Conservation (phyloP, 192 early-diverging fungal genomes). For the Dissophora ornata region DNA sequence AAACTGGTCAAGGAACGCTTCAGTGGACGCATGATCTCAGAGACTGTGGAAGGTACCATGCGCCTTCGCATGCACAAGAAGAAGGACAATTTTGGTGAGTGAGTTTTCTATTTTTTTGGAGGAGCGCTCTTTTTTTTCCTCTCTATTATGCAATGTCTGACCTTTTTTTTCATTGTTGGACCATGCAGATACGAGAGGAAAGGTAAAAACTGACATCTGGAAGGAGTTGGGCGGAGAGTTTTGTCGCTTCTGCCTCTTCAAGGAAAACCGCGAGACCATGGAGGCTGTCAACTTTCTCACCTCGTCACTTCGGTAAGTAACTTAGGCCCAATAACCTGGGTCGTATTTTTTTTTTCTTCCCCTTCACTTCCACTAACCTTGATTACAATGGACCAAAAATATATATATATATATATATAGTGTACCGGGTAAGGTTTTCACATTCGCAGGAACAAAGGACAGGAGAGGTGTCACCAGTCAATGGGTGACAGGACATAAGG, state of each 20-base stretch:
- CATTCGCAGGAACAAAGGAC: constrained; percentile 96
- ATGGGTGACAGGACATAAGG: constrained; percentile 73
- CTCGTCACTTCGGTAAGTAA: constrained; percentile 43
- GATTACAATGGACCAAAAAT: too few species aligned
- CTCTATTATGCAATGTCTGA: too few species aligned
- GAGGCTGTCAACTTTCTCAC: constrained; percentile 76
- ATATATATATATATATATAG: constrained; percentile 56
- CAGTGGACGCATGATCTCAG: constrained; percentile 58
- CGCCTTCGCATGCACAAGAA: constrained; percentile 58
- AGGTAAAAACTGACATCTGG: constrained; percentile 57
- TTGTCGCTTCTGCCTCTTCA: constrained; percentile 88
- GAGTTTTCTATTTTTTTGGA: too few species aligned
- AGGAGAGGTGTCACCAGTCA: constrained; percentile 92
- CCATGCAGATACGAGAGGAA: constrained; percentile 36
- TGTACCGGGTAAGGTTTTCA: constrained; percentile 65
- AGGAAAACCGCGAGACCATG: constrained; percentile 95
- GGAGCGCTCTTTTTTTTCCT: neutral
- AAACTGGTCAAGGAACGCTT: constrained; percentile 63
- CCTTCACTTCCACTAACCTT: too few species aligned
- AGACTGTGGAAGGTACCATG: constrained; percentile 58
- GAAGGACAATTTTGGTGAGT: constrained; percentile 45
- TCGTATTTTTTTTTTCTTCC: too few species aligned
- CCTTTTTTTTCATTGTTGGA: neutral
- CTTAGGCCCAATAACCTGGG: too few species aligned
- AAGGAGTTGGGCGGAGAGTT: constrained; percentile 76